Evolutionary conservation across 148 eudicot species (phyloP).

Genomic region (Camellia granthamiana): DNA sequence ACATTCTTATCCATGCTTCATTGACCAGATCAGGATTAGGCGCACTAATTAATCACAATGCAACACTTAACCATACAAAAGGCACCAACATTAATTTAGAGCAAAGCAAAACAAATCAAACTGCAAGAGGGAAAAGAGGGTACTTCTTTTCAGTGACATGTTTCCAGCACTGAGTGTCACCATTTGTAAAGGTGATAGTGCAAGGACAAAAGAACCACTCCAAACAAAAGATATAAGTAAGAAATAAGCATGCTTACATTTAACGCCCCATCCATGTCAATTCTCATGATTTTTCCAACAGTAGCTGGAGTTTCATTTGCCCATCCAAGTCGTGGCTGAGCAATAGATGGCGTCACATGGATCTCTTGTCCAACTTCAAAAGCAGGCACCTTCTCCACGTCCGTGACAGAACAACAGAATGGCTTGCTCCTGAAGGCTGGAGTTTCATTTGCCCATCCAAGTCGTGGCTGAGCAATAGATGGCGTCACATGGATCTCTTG

Average conservation of each 20-base stretch:
- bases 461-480: conserved; percentile 79
- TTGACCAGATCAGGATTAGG: neutral
- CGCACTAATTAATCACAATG: neutral
- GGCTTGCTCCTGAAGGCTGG: conserved; percentile 92
- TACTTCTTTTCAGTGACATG: neutral
- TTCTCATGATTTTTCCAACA: conserved; percentile 76
- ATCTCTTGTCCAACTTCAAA: conserved; percentile 95
- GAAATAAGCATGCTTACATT: conserved; percentile 56
- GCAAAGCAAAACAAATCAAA: neutral
- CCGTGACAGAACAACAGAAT: conserved; percentile 91
- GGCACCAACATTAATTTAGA: neutral
- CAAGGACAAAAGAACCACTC: neutral
- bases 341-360: conserved; percentile 72
- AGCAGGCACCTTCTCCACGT: conserved; percentile 83
- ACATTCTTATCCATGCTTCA: neutral
- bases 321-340: conserved; percentile 97
- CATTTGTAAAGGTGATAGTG: neutral
- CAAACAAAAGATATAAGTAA: neutral
- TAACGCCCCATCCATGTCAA: conserved; percentile 95
- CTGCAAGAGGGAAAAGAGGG: neutral
- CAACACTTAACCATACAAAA: conserved; percentile 4
- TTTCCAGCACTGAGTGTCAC: neutral
- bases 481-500: conserved; percentile 88
- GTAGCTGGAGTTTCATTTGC: conserved; percentile 90
- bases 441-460: conserved; percentile 95